Base-by-base conservation (phyloP, 352 stramenopile genomes). In the Phytophthora kernoviae region DNA sequence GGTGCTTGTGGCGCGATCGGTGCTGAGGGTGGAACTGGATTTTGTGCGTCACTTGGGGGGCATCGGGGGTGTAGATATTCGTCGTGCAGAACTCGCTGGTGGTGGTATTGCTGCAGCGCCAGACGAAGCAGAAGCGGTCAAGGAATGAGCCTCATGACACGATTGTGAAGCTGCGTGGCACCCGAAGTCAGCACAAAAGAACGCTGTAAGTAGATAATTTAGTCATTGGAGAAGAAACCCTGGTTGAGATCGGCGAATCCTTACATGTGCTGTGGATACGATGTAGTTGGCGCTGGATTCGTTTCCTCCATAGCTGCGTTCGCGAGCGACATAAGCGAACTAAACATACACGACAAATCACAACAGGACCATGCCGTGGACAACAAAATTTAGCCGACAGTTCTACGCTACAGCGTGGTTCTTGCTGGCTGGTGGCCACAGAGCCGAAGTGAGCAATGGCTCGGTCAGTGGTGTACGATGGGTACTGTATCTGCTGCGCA, bases 391-490 rank as follows among this genome's bases (percentile, higher is more conserved):
- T 61, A 61, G 37, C 40, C 10, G 12, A 27, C 54, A 10, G 20
- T 32, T 56, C 26, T 42, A 57, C 9, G 0, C 32, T 54, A 54
- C 34, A 7, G 15, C 10, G 14, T n/a, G 18, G 37, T 60, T 61
- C 54, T 33, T 24, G n/a, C 44, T 56, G 18, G 22, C 43, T 48
- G 52, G 32, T 54, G n/a, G n/a, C 15, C 34, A 21, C 15, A 58
- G 37, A 39, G 33, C 33, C 49, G 18, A 48, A 62, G 30, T 22
- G 40, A 46, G 30, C 3, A 42, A 32, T 22, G 46, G 41, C 7
- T 45, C 10, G 1, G 26, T 22, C 8, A 7, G 17, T 32, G 15
- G 32, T 58, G 45, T 72, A 68, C 64, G 61, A 65, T 54, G 57
- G 39, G 20, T 50, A 39, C 27, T 36, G 46, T 45, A 50, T 50